These are phyloP conservation scores for Hortaea werneckii DNA, from an alignment of 2,329 filamentous ascomycete genomes.

Conservation along the genomic window DNA sequence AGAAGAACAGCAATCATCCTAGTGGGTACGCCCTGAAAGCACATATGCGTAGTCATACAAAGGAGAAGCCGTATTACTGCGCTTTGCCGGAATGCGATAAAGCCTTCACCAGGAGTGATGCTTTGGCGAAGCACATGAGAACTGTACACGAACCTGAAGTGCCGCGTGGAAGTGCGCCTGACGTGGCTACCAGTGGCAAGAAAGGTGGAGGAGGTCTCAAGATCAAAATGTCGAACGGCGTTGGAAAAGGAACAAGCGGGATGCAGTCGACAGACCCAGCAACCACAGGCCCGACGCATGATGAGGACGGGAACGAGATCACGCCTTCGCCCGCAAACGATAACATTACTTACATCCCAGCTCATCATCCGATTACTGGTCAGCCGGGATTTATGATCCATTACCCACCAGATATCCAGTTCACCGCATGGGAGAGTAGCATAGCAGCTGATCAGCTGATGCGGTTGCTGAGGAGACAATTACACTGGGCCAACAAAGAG, in stretches of 20 bases:
- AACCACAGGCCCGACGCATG: conserved; percentile 14
- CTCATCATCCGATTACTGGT: conserved; percentile 50
- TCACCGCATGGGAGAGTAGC: conserved; percentile 54
- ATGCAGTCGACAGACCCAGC: conserved; percentile 9
- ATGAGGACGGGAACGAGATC: conserved; percentile 22
- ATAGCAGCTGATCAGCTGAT: conserved; percentile 59
- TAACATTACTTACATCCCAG: conserved; percentile 49
- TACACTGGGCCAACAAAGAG: conserved; percentile 63
- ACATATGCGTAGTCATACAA: conserved; percentile 94
- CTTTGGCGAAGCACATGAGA: conserved; percentile 94
- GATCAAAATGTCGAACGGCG: conserved; percentile 31
- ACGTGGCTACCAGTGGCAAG: conserved; percentile 43
- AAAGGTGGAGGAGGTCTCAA: conserved; percentile 31
- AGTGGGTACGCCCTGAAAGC: conserved; percentile 93
- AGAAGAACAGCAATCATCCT: conserved; percentile 85
- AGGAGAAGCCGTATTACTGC: conserved; percentile 98
- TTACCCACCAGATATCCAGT: conserved; percentile 48
- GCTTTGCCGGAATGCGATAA: conserved; percentile 93
- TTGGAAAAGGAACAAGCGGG: conserved; percentile 7
- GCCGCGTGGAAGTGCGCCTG: conserved; percentile 44
- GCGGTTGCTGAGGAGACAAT: conserved; percentile 50
- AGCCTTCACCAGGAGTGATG: conserved; percentile 91
- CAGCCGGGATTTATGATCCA: conserved; percentile 38
- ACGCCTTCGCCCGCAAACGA: conserved; percentile 36
- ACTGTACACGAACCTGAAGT: conserved; percentile 95